A percentile compares a stretch with the other conserved stretches of the same genome.
These are phyloP conservation scores for Erodium texanum DNA, from an alignment of 441 rosid genomes.

Conservation along the genomic window DNA sequence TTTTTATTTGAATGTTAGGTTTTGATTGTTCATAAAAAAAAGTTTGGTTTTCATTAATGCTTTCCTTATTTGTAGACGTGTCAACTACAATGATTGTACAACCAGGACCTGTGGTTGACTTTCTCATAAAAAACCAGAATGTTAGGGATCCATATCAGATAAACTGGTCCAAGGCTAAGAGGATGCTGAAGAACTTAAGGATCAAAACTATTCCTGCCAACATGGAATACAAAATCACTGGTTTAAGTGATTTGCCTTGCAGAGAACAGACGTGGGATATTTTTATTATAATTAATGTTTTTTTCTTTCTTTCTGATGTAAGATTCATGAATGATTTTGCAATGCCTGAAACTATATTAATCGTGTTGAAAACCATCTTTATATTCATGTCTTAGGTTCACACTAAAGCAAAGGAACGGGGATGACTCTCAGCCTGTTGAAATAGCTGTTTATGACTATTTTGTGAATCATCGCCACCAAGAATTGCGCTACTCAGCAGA, in stretches of 20 bases:
- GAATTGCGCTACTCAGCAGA: conserved; percentile 53
- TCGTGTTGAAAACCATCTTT: background rate
- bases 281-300: background rate
- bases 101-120: conserved; percentile 74
- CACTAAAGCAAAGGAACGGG: conserved; percentile 37
- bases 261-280: conserved; percentile 40
- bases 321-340: background rate
- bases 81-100: conserved; percentile 80
- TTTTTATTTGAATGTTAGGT: background rate
- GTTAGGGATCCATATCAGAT: conserved; percentile 43
- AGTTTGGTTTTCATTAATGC: too few species aligned
- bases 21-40: background rate
- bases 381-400: conserved; percentile 32
- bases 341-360: background rate
- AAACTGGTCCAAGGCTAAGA: conserved; percentile 76
- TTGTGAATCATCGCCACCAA: conserved; percentile 38
- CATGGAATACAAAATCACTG: conserved; percentile 63
- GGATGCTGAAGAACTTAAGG: conserved; percentile 61
- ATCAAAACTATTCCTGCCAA: conserved; percentile 49
- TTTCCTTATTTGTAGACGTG: conserved; percentile 29
- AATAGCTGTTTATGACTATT: conserved; percentile 59
- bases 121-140: conserved; percentile 51
- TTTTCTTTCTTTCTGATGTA: background rate
- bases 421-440: conserved; percentile 28
- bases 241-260: conserved; percentile 56